phyloP scores from a whole-genome alignment of 2,329 filamentous ascomycete species.

The Penicillium sp. region DNA sequence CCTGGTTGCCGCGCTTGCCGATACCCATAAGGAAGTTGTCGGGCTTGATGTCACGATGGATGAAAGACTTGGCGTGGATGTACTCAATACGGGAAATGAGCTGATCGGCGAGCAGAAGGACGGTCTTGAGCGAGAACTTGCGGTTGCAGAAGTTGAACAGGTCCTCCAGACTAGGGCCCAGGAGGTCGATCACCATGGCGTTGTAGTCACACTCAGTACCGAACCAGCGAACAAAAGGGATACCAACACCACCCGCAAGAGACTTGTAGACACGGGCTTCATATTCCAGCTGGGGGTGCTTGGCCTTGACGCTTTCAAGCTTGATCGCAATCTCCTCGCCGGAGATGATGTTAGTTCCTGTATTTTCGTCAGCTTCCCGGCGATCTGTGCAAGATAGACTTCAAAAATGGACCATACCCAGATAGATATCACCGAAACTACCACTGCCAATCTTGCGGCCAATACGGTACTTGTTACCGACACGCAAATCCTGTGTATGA shows the following conservation, averaged over 20 bases:
- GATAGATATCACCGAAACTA: slow-evolving; percentile 97
- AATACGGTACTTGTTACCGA: slow-evolving; percentile 99
- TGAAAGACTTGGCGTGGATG: slow-evolving; percentile 99
- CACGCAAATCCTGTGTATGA: slow-evolving; percentile 84
- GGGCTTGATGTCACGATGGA: slow-evolving; percentile 99
- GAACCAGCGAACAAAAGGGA: slow-evolving; percentile 99
- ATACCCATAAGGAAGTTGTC: slow-evolving; percentile 99
- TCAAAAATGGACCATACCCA: slow-evolving; percentile 58
- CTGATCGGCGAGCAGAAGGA: slow-evolving; percentile 93
- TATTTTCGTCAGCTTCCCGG: slow-evolving; percentile 9
- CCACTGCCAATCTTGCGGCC: slow-evolving; percentile 98
- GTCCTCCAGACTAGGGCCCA: slow-evolving; percentile 94
- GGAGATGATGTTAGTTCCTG: slow-evolving; percentile 98
- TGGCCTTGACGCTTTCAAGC: slow-evolving; percentile 98
- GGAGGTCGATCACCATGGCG: slow-evolving; percentile 97
- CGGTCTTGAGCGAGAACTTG: slow-evolving; percentile 98
- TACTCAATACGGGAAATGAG: slow-evolving; percentile 99
- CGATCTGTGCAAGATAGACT: neutral
- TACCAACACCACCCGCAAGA: slow-evolving; percentile 94
- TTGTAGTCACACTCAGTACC: slow-evolving; percentile 99
- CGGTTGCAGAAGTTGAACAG: slow-evolving; percentile 99
- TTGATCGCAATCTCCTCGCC: slow-evolving; percentile 99
- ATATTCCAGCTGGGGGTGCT: slow-evolving; percentile 98
- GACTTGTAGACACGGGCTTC: slow-evolving; percentile 88
- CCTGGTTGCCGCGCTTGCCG: slow-evolving; percentile 98